These are phyloP conservation scores for Crucihimalaya himalaica DNA, from an alignment of 345 rosid species.

Conservation along the genomic window DNA sequence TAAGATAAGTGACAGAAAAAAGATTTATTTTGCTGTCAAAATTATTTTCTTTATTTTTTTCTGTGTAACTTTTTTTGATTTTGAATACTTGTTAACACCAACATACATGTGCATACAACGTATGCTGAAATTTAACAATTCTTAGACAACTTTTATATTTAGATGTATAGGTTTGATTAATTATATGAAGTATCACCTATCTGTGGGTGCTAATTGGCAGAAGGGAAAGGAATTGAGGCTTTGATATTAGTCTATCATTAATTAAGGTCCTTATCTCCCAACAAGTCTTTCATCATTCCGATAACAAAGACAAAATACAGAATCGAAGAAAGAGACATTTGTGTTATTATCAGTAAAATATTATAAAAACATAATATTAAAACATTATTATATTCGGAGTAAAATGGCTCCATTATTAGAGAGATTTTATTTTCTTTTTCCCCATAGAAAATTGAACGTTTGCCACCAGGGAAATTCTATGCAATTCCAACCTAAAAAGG, in stretches of 20 bases:
- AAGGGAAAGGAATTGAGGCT: conserved; percentile 5
- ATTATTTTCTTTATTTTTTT: not conserved
- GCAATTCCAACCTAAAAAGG: conserved; percentile 8
- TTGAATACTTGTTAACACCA: not conserved
- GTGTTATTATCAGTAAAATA: conserved; percentile 15
- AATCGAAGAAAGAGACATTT: conserved; percentile 18
- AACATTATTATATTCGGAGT: not conserved
- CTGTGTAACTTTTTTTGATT: not conserved
- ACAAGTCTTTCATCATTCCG: conserved; percentile 12
- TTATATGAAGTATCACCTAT: not conserved
- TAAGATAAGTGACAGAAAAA: too few relatives aligned
- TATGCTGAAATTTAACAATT: not conserved
- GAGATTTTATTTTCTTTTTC: not conserved
- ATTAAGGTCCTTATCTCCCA: conserved; percentile 7
- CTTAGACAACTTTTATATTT: not conserved
- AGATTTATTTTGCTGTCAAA: not conserved
- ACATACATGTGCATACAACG: not conserved
- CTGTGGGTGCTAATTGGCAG: not conserved
- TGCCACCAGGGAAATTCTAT: conserved; percentile 6
- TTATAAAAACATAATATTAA: not conserved
- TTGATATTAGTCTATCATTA: conserved; percentile 15
- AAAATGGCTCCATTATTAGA: not conserved
- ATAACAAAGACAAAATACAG: conserved; percentile 9
- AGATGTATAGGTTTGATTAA: not conserved
- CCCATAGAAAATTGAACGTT: conserved; percentile 16